These are phyloP conservation scores for Boletus coccyginus DNA, from an alignment of 768 basidiomycete species.

Conservation along the genomic window DNA sequence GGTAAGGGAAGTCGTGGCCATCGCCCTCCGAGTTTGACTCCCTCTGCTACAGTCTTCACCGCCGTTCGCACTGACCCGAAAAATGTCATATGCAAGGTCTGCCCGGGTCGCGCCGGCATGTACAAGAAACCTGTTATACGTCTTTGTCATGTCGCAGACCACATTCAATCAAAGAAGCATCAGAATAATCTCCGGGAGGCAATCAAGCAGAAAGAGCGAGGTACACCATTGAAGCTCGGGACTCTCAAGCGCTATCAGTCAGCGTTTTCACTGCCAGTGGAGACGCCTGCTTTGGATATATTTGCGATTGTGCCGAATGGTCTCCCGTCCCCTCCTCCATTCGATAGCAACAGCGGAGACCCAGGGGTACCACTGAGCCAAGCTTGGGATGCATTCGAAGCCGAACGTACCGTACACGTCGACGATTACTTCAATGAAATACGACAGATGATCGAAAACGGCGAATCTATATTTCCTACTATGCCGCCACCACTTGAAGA, in stretches of 20 bases:
- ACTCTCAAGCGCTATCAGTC: too few species aligned
- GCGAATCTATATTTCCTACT: background rate
- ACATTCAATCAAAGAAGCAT: background rate
- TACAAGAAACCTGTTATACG: background rate
- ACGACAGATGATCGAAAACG: background rate
- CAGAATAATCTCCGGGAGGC: too few species aligned
- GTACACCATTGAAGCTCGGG: too few species aligned
- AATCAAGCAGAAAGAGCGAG: too few species aligned
- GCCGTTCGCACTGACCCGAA: too few species aligned
- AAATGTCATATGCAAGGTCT: background rate
- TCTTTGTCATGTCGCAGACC: background rate
- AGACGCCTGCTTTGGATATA: background rate
- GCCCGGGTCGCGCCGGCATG: background rate
- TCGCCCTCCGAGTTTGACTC: too few species aligned
- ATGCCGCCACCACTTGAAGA: background rate
- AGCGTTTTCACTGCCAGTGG: too few species aligned
- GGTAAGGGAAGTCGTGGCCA: too few species aligned
- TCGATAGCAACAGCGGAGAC: background rate
- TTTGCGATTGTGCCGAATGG: background rate
- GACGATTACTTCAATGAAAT: too few species aligned
- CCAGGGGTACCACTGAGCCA: background rate
- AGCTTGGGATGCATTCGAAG: constrained; percentile 7
- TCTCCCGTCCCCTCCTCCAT: background rate
- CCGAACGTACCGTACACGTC: too few species aligned
- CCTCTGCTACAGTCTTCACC: too few species aligned